Evolutionary conservation across 2,329 filamentous ascomycete species (phyloP).

Genomic region (Ascochyta lentis): DNA sequence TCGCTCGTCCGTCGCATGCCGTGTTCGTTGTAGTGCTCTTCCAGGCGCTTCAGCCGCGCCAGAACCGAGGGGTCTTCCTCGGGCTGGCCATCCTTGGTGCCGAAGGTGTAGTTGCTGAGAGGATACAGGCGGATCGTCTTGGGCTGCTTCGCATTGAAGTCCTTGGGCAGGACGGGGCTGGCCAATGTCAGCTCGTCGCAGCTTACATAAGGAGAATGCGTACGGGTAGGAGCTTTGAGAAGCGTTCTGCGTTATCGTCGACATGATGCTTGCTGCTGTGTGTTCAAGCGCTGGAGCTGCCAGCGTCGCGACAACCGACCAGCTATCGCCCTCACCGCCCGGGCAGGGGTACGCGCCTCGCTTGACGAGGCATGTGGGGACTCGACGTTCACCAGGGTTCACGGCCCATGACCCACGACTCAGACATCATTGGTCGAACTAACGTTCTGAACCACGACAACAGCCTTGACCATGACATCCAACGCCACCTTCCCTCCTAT

Average conservation of each 20-base stretch:
- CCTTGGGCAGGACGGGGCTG: constrained; percentile 76
- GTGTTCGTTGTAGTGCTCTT: constrained; percentile 89
- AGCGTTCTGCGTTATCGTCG: constrained; percentile 77
- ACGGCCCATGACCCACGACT: neutral
- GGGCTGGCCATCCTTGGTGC: constrained; percentile 96
- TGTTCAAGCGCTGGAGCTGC: neutral
- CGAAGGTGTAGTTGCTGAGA: constrained; percentile 98
- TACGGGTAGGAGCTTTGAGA: constrained; percentile 77
- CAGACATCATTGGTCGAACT: constrained; percentile 9
- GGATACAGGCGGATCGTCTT: constrained; percentile 90
- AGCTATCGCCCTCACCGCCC: constrained; percentile 12
- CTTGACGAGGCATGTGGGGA: constrained; percentile 3
- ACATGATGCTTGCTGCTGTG: constrained; percentile 63
- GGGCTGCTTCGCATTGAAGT: constrained; percentile 90
- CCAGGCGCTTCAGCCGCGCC: constrained; percentile 88
- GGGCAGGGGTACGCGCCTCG: constrained; percentile 12
- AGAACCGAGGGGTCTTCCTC: constrained; percentile 97
- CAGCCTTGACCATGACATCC: constrained; percentile 2
- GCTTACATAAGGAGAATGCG: constrained; percentile 18
- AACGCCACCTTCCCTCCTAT: constrained; percentile 7
- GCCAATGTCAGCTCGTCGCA: constrained; percentile 9
- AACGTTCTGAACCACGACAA: neutral
- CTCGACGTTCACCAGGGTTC: constrained; percentile 10
- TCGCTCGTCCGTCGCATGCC: constrained; percentile 98
- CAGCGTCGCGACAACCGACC: constrained; percentile 22